Evolutionary conservation across 768 basidiomycete species (phyloP), one percentile per base, ranked within the genome.

Genomic region (Auricularia heimuer): DNA sequence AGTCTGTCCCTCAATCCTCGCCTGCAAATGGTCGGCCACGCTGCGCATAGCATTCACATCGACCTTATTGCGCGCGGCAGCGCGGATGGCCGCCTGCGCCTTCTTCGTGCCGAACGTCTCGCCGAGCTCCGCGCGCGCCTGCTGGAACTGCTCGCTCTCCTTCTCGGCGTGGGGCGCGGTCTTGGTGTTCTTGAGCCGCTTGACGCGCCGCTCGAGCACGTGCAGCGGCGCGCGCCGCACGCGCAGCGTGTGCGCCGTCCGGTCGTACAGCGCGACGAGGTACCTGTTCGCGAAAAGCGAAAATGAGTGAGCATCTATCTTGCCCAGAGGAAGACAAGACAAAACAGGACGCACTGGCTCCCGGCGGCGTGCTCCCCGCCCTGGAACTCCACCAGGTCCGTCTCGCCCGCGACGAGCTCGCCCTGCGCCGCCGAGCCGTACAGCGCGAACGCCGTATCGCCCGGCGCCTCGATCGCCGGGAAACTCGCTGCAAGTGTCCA

Each of bases 71-170:
- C 96, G 83, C 75, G 95, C 94, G 63, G 83, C 83, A 3, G 93
- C 89, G 63, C 84, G 84, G 71, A 98, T 94, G 35, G 85, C 86
- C 10, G 85, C 84, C 74, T 92, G 89, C 56, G 94, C 92, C 73
- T 97, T 98, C 77, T 94, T 92, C 33, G 94, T 96, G 24, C 96
- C 96, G 68, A 99, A 99, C 1, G 90, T 85, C 73, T 94, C 88
- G 37, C 96, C 94, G 1, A 99, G 83, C n/a, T 84, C 80, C 64
- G 83, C 90, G 51, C 87, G 82, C 16, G 87, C 88, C 24, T 60
- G 56, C 56, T 60, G 56, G 34, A 60, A 60, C 56, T 8, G 24
- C 8, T 39, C 39, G 1, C 1, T 24, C 24, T 24, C 24, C 24
- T 29, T 29, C 24, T 29, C 29, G 29, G 86, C 82, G 60, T 79